Base-by-base conservation (phyloP, 108 stramenopile species). In the Nitzschia sp. region DNA sequence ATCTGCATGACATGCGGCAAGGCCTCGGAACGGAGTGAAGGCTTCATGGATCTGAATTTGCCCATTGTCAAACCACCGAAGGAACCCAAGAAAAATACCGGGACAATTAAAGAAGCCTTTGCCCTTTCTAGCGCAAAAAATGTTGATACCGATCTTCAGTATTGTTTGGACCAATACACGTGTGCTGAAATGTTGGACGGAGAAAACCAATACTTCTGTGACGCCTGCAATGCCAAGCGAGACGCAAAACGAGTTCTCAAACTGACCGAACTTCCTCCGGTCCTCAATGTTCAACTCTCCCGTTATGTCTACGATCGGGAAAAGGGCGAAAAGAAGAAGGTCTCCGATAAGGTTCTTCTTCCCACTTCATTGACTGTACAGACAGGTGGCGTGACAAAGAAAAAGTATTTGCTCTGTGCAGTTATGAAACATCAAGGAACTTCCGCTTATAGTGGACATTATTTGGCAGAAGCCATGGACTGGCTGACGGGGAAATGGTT, bases 191-290 rank as follows among this genome's bases (percentile, higher is more conserved):
- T 38, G 5, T 58, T 95, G 48, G 79, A 74, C 17, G 90, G 82
- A 2, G 94, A 95, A 71, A 95, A 95, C 66, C 87, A 89, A 68
- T 95, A 92, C 61, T 82, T 70, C 36, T 95, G 94, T 57, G 73
- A 59, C 16, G 32, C 25, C 0, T 92, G 90, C 71, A 52, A 82
- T 13, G 57, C 74, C 54, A 91, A 90, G 69, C 71, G 59, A 38
- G 85, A 94, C 71, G 94, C 94, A 0, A 69, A 57, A 19, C 81
- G 89, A 36, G 29, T 28, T 27, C 45, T 80, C 19, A 52, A 41
- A 9, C 66, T 95, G 54, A 64, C 62, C 9, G 54, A 76, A 31
- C 65, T 91, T 19, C 94, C 94, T 38, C 88, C 86, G 1, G 89
- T 92, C 36, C 79, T 95, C 25, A 95, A 92, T 59, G 65, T 95